A percentile compares a stretch with the other conserved stretches of the same genome.
Evolutionary conservation across 176 grass and related monocot species (phyloP).

Genomic region (Guadua angustifolia): DNA sequence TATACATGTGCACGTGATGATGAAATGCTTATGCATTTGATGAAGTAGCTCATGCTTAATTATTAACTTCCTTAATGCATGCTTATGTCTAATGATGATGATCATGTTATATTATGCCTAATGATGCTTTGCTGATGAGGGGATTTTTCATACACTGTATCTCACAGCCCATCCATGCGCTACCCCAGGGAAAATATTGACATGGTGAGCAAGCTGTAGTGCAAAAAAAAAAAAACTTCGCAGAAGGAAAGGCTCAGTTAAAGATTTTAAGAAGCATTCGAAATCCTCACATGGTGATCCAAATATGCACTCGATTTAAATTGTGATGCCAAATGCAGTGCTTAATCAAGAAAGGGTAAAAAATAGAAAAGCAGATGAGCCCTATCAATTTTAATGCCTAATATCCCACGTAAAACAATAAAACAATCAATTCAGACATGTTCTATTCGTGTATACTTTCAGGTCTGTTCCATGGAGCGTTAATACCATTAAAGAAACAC

Average conservation of each 20-base stretch:
- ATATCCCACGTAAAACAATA: neutral
- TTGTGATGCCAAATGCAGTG: neutral
- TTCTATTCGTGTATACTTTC: neutral
- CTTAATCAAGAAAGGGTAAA: neutral
- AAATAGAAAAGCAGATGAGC: neutral
- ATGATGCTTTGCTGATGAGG: too few relatives aligned
- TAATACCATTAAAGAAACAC: neutral
- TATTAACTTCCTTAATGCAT: too few relatives aligned
- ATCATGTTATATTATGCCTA: too few relatives aligned
- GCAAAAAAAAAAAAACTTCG: neutral
- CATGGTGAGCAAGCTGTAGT: neutral
- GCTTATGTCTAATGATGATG: too few relatives aligned
- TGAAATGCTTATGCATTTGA: too few relatives aligned
- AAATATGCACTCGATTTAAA: neutral
- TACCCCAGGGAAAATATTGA: constrained; percentile 31
- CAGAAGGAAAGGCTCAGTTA: neutral
- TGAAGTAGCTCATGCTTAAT: too few relatives aligned
- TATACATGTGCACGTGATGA: too few relatives aligned
- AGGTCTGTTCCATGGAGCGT: neutral
- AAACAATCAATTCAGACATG: neutral
- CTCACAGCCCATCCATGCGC: constrained; percentile 39
- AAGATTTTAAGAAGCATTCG: neutral
- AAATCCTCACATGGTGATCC: neutral
- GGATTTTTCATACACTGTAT: too few relatives aligned
- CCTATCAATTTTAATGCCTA: neutral